Percentiles rank a stretch among this genome's conserved stretches.
These are phyloP conservation scores for Zygosaccharomyces kombuchaensis DNA, from an alignment of 805 yeast species.

Conservation along the genomic window DNA sequence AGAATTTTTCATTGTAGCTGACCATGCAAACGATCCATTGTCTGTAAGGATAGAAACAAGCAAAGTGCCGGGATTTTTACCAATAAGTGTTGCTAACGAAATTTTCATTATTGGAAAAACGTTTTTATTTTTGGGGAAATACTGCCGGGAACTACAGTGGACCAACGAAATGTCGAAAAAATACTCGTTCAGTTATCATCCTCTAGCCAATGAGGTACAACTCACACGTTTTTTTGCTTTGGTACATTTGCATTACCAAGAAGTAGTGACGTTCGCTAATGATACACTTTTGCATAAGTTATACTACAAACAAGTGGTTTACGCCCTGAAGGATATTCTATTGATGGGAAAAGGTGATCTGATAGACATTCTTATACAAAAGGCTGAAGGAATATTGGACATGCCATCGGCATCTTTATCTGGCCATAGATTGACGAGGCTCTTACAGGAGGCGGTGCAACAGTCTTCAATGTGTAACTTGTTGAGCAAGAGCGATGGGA, in stretches of 20 bases:
- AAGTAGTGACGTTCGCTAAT: conserved; percentile 50
- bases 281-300: conserved; percentile 46
- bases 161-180: conserved; percentile 40
- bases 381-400: conserved; percentile 50
- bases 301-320: conserved; percentile 50
- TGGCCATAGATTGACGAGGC: conserved; percentile 59
- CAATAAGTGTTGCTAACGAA: conserved; percentile 38
- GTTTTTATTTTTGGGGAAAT: conserved; percentile 54
- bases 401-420: conserved; percentile 62
- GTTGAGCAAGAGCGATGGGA: conserved; percentile 34
- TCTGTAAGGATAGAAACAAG: conserved; percentile 15
- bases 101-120: conserved; percentile 71
- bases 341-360: conserved; percentile 80
- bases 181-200: conserved; percentile 18
- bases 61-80: conserved; percentile 40
- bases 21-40: neutral
- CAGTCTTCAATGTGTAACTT: conserved; percentile 46
- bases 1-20: conserved; percentile 57
- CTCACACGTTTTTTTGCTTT: conserved; percentile 31
- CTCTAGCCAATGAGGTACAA: conserved; percentile 6
- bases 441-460: conserved; percentile 60
- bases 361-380: conserved; percentile 56
- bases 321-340: conserved; percentile 58
- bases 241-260: conserved; percentile 44
- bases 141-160: conserved; percentile 71